phyloP scores from a whole-genome alignment of 2,329 filamentous ascomycete genomes.

The Nothophaeocryptopus gaeumannii region DNA sequence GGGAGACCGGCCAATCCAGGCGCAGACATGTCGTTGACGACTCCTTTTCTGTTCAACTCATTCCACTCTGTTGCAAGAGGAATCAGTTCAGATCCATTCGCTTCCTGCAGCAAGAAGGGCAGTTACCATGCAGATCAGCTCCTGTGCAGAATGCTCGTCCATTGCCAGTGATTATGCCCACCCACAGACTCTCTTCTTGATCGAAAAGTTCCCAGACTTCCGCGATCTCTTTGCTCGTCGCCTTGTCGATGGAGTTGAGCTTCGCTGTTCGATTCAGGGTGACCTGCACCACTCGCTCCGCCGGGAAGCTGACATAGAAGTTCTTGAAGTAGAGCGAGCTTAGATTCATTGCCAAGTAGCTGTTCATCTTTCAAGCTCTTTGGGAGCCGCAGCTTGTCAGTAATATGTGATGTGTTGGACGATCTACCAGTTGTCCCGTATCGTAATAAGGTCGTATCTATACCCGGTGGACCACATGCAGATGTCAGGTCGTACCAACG shows the following conservation, averaged over 20 bases:
- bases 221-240: slow-evolving; percentile 31
- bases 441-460: too few relatives aligned
- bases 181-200: slow-evolving; percentile 27
- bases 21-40: slow-evolving; percentile 28
- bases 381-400: too few relatives aligned
- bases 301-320: slow-evolving; percentile 1
- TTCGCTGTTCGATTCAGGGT: slow-evolving; percentile 31
- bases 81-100: neutral
- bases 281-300: slow-evolving; percentile 3
- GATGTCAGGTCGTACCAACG: too few relatives aligned
- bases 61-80: slow-evolving; percentile 30
- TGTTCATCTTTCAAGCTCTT: too few relatives aligned
- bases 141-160: slow-evolving; percentile 37
- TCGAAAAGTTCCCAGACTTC: slow-evolving; percentile 33
- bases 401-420: too few relatives aligned
- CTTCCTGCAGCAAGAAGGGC: neutral
- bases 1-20: slow-evolving; percentile 64
- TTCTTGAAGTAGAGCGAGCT: neutral
- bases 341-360: too few relatives aligned
- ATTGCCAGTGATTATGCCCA: slow-evolving; percentile 34
- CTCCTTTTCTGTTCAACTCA: slow-evolving; percentile 22
- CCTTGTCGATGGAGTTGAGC: slow-evolving; percentile 34
- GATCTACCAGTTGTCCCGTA: too few relatives aligned
- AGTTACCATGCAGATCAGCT: slow-evolving; percentile 35
- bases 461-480: too few relatives aligned